Evolutionary conservation across 164 flowering plant species (phyloP), one percentile per base, ranked within the genome.

Genomic region (Tetrastigma voinierianum): DNA sequence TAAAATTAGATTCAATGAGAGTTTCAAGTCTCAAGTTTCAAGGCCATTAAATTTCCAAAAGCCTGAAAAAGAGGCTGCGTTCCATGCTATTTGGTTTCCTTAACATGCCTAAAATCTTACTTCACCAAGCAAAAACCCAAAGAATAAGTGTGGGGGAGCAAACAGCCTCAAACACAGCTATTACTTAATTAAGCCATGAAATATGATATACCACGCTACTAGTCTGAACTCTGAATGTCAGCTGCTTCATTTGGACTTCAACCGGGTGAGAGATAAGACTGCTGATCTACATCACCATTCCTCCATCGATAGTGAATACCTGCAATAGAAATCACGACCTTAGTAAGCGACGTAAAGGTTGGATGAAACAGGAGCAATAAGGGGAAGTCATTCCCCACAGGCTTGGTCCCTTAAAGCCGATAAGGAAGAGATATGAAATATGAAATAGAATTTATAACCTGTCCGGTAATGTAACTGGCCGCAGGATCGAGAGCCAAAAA

Each of bases 401-500:
- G 21, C 60, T 57, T 24, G 8, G 3, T 8, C 17, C 15, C 23
- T 10, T 20, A 13, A 5, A 24, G 20, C 23, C 56, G 18, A 58
- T 8, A 40, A 48, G 1, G 54, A 62, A 9, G 12, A 44, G 44
- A 51, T 11, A 58, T 7, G 18, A 51, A 59, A 10, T 20, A 55
- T 19, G n/a, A 57, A 51, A 21, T 10, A 46, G 17, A 47, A 43
- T 57, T 19, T 15, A 2, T 13, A 40, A 83, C 87, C 87, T 83
- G 86, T 78, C 86, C 87, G 51, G 90, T 82, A 25, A 86, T 83
- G 78, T 86, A 86, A 68, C 72, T 70, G 43, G 87, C 84, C 11
- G 90, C 87, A 24, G 90, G 89, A 70, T 73, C 77, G 15, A 80
- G 76, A 13, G 86, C 90, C 77, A 86, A 76, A 72, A 86, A 86